A percentile compares a stretch with the other conserved stretches of the same genome.
These are phyloP conservation scores for Ophiostoma sp. DNA, from an alignment of 2,329 filamentous ascomycete species.

Conservation along the genomic window DNA sequence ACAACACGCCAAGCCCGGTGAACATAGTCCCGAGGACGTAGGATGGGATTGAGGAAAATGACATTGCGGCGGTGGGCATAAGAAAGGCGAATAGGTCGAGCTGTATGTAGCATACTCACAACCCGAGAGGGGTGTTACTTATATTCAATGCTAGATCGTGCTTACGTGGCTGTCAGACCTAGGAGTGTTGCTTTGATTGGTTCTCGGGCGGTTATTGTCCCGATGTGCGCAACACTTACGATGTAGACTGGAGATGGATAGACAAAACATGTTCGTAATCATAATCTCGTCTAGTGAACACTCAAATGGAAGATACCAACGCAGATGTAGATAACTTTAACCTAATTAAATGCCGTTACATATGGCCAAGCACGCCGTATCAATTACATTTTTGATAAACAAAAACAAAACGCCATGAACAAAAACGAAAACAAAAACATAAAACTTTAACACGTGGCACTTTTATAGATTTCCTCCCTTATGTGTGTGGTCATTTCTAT, in stretches of 20 bases:
- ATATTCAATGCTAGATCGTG: not conserved
- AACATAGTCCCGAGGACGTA: not conserved
- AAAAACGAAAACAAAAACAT: not conserved
- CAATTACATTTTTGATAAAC: not conserved
- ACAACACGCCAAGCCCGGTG: not conserved
- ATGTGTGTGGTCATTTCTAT: not conserved
- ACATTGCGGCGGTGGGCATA: not conserved
- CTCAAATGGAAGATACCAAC: not conserved
- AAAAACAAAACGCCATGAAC: not conserved
- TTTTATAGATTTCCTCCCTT: constrained; percentile 9
- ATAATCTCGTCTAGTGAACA: no score
- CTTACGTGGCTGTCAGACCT: not conserved
- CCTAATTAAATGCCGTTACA: not conserved
- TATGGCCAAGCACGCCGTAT: not conserved
- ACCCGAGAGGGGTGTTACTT: not conserved
- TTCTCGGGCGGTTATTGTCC: not conserved
- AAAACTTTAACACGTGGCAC: not conserved
- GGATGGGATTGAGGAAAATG: not conserved
- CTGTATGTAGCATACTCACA: no score
- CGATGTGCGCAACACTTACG: not conserved
- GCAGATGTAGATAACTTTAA: not conserved
- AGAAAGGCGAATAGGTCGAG: no score
- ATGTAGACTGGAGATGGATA: no score
- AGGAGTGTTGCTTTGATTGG: not conserved
- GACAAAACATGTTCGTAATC: no score